A percentile compares a stretch with the other conserved stretches of the same genome.
Conservation (phyloP, 176 grass and related monocot genomes). For the Juncus effusus region DNA sequence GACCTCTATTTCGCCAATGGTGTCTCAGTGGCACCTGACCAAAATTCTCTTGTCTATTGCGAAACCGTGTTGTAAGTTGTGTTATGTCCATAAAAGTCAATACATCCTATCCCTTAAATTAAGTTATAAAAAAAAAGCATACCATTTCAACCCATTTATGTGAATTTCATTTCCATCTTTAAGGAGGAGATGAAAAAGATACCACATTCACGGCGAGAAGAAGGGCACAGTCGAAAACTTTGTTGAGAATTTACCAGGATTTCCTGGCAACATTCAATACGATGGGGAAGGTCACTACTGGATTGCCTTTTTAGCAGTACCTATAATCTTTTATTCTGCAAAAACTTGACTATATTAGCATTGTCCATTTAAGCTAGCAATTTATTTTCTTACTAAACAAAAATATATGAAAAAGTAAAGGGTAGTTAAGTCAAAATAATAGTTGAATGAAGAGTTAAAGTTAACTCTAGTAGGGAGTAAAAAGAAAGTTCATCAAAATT, state of each 20-base stretch:
- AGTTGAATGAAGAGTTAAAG: no score
- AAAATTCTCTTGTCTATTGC: constrained; percentile 65
- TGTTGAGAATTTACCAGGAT: constrained; percentile 59
- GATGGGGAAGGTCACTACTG: constrained; percentile 65
- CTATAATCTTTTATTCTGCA: not conserved
- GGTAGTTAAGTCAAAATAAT: no score
- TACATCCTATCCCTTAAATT: no score
- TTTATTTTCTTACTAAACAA: not conserved
- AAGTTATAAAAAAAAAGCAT: no score
- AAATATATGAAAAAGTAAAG: no score
- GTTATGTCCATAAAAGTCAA: no score
- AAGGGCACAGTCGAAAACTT: constrained; percentile 44
- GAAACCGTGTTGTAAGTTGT: constrained; percentile 60
- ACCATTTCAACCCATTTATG: no score
- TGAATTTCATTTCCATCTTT: no score
- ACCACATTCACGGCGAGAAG: constrained; percentile 57
- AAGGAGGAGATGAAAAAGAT: constrained; percentile 72
- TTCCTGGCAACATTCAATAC: constrained; percentile 66
- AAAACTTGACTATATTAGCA: not conserved
- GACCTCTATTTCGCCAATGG: constrained; percentile 78
- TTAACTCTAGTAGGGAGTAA: no score
- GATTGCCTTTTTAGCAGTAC: constrained; percentile 55
- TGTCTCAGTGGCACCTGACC: constrained; percentile 58
- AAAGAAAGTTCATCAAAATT: not conserved
- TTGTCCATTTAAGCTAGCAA: not conserved